phyloP scores from a whole-genome alignment of 1,284 basidiomycete genomes.

The Papiliotrema fonsecae region DNA sequence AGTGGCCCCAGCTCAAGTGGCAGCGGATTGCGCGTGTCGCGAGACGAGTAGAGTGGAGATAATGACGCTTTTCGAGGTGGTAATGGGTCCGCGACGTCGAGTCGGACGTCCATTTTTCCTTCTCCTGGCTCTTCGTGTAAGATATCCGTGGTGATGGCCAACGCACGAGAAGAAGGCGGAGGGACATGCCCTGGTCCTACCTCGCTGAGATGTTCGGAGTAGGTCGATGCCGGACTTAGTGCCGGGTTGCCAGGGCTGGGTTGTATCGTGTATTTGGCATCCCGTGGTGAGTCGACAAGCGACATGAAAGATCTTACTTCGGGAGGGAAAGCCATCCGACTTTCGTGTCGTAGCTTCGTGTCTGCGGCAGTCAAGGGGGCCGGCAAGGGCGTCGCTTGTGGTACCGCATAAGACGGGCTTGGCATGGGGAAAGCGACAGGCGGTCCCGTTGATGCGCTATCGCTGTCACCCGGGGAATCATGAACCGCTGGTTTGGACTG shows the following conservation, averaged over 20 bases:
- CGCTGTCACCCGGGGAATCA: too few species aligned
- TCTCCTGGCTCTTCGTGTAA: slow-evolving; percentile 8
- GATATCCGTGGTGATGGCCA: slow-evolving; percentile 15
- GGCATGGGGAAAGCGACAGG: slow-evolving; percentile 8
- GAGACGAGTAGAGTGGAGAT: too few species aligned
- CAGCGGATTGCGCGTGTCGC: too few species aligned
- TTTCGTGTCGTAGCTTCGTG: slow-evolving; percentile 32
- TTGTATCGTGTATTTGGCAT: neutral
- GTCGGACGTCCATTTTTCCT: slow-evolving; percentile 3
- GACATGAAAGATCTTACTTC: slow-evolving; percentile 43
- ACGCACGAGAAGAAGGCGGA: slow-evolving; percentile 17
- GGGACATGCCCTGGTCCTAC: slow-evolving; percentile 1
- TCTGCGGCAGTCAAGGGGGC: slow-evolving; percentile 28
- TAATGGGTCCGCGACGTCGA: slow-evolving; percentile 1
- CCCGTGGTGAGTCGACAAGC: slow-evolving; percentile 31
- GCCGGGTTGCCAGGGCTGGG: slow-evolving; percentile 15
- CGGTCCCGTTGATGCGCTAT: slow-evolving; percentile 6
- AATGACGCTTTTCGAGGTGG: slow-evolving; percentile 2
- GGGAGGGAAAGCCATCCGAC: slow-evolving; percentile 39
- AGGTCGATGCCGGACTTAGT: slow-evolving; percentile 22
- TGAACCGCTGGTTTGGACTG: neutral
- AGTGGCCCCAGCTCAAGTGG: too few species aligned
- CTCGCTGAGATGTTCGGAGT: slow-evolving; percentile 13
- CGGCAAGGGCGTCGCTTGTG: slow-evolving; percentile 28
- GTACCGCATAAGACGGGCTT: too few species aligned